Conservation (phyloP, 2,329 filamentous ascomycete species). For the Hypoxylon sp. region DNA sequence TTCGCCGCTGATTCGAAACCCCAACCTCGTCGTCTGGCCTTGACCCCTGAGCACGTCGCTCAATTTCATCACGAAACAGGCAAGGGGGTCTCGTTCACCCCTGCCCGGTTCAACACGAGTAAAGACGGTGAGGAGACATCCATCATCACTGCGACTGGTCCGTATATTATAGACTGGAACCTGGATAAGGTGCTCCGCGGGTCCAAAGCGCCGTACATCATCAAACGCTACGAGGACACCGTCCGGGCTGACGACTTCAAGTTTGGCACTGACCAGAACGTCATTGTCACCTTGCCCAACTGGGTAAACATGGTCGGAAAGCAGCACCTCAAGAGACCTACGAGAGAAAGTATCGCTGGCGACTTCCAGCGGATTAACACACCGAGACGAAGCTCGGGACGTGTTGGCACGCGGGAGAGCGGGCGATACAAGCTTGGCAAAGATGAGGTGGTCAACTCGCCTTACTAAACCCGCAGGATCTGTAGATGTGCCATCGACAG, state of each 20-base stretch:
- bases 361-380: constrained; percentile 63
- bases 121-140: constrained; percentile 85
- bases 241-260: constrained; percentile 99
- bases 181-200: constrained; percentile 88
- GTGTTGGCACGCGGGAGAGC: constrained; percentile 66
- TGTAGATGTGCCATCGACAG: not conserved
- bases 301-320: constrained; percentile 98
- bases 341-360: constrained; percentile 89
- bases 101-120: constrained; percentile 93
- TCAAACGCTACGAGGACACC: constrained; percentile 95
- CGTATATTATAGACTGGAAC: constrained; percentile 97
- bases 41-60: constrained; percentile 92
- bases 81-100: constrained; percentile 85
- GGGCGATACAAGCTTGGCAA: constrained; percentile 79
- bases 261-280: constrained; percentile 96
- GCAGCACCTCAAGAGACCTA: constrained; percentile 85
- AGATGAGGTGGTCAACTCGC: constrained; percentile 85
- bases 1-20: constrained; percentile 95
- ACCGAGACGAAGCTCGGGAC: constrained; percentile 63
- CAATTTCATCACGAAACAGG: constrained; percentile 98
- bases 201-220: constrained; percentile 89
- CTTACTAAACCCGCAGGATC: constrained; percentile 58
- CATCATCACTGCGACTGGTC: constrained; percentile 95
- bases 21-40: constrained; percentile 87
- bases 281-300: constrained; percentile 95